Conservation (phyloP, 225 moss, liverwort and hornwort species). For the Antitrichia curtipendula region DNA sequence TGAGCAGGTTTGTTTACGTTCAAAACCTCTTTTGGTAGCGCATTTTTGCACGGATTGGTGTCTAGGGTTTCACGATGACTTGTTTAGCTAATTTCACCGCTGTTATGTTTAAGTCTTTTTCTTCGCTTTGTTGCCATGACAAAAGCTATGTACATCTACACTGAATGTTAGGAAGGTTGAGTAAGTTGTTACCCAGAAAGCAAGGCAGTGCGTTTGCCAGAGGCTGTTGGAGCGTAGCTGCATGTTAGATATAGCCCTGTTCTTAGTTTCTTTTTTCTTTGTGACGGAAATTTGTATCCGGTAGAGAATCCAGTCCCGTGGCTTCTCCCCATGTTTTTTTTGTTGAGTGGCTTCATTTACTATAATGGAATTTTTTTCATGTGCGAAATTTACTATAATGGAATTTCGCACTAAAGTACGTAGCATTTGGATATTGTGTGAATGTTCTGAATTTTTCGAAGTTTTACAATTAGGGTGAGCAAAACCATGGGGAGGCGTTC, state of each 20-base stretch:
- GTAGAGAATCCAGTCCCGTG: not conserved
- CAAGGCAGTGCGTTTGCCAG: not conserved
- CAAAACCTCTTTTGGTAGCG: not conserved
- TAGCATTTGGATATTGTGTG: not conserved
- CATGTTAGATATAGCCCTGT: not conserved
- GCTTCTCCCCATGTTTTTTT: not conserved
- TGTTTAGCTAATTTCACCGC: not conserved
- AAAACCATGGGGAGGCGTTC: not conserved
- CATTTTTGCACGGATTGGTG: not conserved
- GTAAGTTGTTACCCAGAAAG: too few relatives aligned
- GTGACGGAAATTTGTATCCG: not conserved
- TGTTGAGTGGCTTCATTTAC: not conserved
- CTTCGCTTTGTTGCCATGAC: not conserved
- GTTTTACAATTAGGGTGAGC: not conserved
- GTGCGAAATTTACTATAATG: not conserved
- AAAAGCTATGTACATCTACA: not conserved
- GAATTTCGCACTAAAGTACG: not conserved
- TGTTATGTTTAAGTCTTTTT: not conserved
- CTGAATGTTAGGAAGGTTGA: not conserved
- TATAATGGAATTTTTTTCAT: not conserved
- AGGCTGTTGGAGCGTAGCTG: not conserved
- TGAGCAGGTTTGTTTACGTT: conserved; percentile 16
- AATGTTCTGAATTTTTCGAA: not conserved
- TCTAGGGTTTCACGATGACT: not conserved
- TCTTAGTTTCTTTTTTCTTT: not conserved